Conservation (phyloP, 371 early-diverging fungal genomes). For the Lichtheimia ornata region DNA sequence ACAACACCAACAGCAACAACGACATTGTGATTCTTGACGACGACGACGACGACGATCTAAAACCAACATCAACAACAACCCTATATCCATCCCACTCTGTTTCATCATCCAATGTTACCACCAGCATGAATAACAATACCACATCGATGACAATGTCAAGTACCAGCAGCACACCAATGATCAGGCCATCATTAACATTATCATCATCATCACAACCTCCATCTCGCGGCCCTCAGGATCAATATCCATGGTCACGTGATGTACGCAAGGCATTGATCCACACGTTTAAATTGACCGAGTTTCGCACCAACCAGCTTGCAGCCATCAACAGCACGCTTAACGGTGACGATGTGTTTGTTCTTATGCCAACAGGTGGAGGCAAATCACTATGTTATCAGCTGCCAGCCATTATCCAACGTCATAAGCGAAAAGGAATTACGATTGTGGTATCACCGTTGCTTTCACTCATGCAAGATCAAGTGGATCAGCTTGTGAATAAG, state of each 20-base stretch:
- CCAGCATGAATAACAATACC: neutral
- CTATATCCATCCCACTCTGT: neutral
- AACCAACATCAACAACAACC: neutral
- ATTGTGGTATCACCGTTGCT: slow-evolving; percentile 97
- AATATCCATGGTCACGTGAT: slow-evolving; percentile 78
- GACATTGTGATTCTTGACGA: slow-evolving; percentile 1
- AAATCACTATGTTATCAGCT: slow-evolving; percentile 99
- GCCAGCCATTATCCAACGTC: slow-evolving; percentile 74
- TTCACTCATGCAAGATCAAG: slow-evolving; percentile 98
- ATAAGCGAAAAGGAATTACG: slow-evolving; percentile 74
- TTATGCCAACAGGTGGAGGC: slow-evolving; percentile 99
- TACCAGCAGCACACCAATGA: neutral
- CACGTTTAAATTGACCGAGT: slow-evolving; percentile 79
- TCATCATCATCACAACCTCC: neutral
- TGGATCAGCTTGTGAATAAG: slow-evolving; percentile 73
- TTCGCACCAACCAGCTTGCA: slow-evolving; percentile 92
- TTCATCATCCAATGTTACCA: neutral
- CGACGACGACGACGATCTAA: neutral
- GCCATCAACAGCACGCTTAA: slow-evolving; percentile 91
- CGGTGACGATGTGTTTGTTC: slow-evolving; percentile 94
- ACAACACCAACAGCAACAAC: neutral
- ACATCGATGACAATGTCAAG: neutral
- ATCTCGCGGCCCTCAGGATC: neutral
- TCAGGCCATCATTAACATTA: too few species aligned
- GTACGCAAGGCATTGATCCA: slow-evolving; percentile 72